Conservation (phyloP, 768 basidiomycete species). For the Termitomyces sp. region DNA sequence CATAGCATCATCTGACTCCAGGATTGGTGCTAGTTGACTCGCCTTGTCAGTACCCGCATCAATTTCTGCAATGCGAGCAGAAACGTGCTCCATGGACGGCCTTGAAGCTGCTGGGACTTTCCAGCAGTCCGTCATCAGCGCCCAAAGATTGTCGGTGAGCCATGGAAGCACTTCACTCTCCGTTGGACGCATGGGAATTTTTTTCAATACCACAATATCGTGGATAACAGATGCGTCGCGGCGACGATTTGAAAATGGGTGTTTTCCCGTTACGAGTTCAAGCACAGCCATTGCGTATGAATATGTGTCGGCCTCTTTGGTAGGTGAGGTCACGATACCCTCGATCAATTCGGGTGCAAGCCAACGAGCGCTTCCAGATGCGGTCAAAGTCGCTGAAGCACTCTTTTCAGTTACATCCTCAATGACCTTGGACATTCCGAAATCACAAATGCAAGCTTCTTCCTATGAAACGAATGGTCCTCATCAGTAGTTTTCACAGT, state of each 20-base stretch:
- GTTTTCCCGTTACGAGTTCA: conserved; percentile 53
- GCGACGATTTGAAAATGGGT: conserved; percentile 49
- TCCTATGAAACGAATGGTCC: conserved; percentile 31
- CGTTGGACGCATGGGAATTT: conserved; percentile 43
- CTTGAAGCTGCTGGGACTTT: conserved; percentile 33
- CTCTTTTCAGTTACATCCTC: conserved; percentile 53
- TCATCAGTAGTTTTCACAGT: background rate
- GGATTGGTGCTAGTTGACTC: conserved; percentile 1
- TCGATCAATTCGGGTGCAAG: conserved; percentile 59
- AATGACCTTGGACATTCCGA: conserved; percentile 62
- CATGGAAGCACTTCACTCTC: conserved; percentile 30
- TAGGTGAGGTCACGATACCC: conserved; percentile 39
- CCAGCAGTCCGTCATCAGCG: conserved; percentile 48
- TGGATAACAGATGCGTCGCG: conserved; percentile 51
- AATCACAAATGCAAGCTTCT: conserved; percentile 58
- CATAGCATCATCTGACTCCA: conserved; percentile 15
- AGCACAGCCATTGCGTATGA: conserved; percentile 61
- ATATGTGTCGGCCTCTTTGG: conserved; percentile 52
- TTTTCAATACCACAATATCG: conserved; percentile 36
- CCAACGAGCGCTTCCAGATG: conserved; percentile 54
- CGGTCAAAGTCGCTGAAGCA: conserved; percentile 46
- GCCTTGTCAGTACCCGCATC: conserved; percentile 9
- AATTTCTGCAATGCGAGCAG: conserved; percentile 23
- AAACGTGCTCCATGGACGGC: conserved; percentile 40
- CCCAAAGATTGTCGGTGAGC: conserved; percentile 51